These are phyloP conservation scores for Anthracocystis panici-leucophaei DNA, from an alignment of 1,284 basidiomycete genomes.

Conservation along the genomic window DNA sequence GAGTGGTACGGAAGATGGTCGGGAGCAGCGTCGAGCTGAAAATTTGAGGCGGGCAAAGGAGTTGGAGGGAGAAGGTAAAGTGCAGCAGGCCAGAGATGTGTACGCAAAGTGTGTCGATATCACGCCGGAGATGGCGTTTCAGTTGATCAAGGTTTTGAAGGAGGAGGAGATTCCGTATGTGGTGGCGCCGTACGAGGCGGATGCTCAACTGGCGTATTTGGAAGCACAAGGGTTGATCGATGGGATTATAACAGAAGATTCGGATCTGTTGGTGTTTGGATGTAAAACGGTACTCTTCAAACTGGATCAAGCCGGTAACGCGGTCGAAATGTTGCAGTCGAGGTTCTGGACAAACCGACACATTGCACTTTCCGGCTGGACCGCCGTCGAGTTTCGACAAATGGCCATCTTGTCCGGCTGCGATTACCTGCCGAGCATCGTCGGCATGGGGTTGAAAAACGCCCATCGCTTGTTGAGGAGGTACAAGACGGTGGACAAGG, in stretches of 20 bases:
- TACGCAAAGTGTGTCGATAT: slow-evolving; percentile 95
- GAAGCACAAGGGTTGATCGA: slow-evolving; percentile 86
- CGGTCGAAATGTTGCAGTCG: slow-evolving; percentile 82
- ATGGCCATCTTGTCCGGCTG: slow-evolving; percentile 98
- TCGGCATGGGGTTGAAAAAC: slow-evolving; percentile 78
- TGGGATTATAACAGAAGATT: slow-evolving; percentile 96
- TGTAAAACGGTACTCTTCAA: slow-evolving; percentile 76
- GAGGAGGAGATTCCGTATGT: slow-evolving; percentile 74
- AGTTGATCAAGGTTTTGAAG: slow-evolving; percentile 86
- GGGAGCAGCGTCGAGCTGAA: slow-evolving; percentile 78
- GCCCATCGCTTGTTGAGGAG: slow-evolving; percentile 84
- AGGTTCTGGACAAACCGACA: slow-evolving; percentile 81
- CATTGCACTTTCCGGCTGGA: slow-evolving; percentile 87
- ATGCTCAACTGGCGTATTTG: slow-evolving; percentile 94
- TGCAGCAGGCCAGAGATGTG: slow-evolving; percentile 83
- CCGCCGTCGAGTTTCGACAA: slow-evolving; percentile 85
- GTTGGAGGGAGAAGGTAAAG: slow-evolving; percentile 81
- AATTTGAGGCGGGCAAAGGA: slow-evolving; percentile 77
- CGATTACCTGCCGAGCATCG: slow-evolving; percentile 78
- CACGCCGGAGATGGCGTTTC: slow-evolving; percentile 95
- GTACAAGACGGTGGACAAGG: slow-evolving; percentile 87
- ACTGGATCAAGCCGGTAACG: slow-evolving; percentile 73
- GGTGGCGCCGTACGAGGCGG: slow-evolving; percentile 98
- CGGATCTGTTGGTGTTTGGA: slow-evolving; percentile 96
- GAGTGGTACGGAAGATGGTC: slow-evolving; percentile 85